Conservation (phyloP, 768 basidiomycete species). For the Lentinula guzmanii region DNA sequence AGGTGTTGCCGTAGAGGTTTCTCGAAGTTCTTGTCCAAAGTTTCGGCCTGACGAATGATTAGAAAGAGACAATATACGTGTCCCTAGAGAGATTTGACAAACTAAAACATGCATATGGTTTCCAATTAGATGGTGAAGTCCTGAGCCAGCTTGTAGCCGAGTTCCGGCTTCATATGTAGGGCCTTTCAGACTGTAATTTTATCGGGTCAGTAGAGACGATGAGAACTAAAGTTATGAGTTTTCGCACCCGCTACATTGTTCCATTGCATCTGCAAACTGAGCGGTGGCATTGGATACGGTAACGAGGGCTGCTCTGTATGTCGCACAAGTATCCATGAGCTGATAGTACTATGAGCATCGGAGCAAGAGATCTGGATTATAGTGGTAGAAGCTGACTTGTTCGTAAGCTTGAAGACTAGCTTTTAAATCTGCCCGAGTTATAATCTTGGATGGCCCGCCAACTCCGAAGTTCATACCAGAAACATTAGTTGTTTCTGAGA, state of each 20-base stretch:
- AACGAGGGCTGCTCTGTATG: conserved; percentile 76
- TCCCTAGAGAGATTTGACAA: conserved; percentile 19
- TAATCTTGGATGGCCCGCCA: conserved; percentile 74
- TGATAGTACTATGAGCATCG: conserved; percentile 19
- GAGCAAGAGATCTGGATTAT: not conserved
- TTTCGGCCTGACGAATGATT: conserved; percentile 54
- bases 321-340: conserved; percentile 71
- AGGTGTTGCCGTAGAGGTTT: conserved; percentile 82
- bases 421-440: conserved; percentile 75
- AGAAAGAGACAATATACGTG: conserved; percentile 6
- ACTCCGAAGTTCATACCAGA: conserved; percentile 74
- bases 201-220: not conserved
- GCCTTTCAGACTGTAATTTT: conserved; percentile 56
- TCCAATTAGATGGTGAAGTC: conserved; percentile 85
- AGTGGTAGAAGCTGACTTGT: conserved; percentile 44
- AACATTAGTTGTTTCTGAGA: conserved; percentile 73
- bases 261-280: conserved; percentile 81
- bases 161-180: conserved; percentile 77
- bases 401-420: conserved; percentile 75
- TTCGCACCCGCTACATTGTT: conserved; percentile 72
- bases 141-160: conserved; percentile 78
- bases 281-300: conserved; percentile 81
- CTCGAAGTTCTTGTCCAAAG: conserved; percentile 84
- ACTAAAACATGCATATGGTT: conserved; percentile 93
- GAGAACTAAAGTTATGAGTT: not conserved